Base-by-base conservation (phyloP, 2,329 filamentous ascomycete species). In the Paraphaeosphaeria minitans region DNA sequence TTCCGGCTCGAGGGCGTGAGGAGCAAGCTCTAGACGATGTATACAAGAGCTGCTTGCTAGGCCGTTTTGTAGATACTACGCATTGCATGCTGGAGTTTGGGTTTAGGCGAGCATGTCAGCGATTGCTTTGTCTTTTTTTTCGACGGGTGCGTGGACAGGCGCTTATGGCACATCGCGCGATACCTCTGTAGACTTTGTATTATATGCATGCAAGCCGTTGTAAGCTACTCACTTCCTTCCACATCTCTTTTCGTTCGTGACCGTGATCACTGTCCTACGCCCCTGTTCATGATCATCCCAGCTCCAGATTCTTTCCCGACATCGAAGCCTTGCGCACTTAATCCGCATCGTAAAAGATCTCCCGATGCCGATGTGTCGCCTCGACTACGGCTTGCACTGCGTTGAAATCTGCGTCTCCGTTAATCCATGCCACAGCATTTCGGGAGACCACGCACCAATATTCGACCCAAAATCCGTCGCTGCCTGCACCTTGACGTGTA, bases 1-100 rank as follows among this genome's bases (percentile, higher is more conserved):
- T 98, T 96, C 77, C 84, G 95, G 61, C 81, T 99, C 21, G 95
- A 98, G 79, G 94, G 90, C 2, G 91, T 99, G 46, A 85, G 92
- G 70, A 97, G 92, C 49, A 96, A 93, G 78, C 80, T 97, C 12
- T 87, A 54, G 63, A 4, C 19, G 42, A 22, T 13, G 7, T 43
- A 19, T 22, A 19, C 13, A 10, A 21, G 19, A 10, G 19, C 19
- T 21, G 41, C 7, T 10, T 21, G 41, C 7, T 10, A 7, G 19
- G 41, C 7, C 8, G n/a, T 21, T 43, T 21, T 43, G 4, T 22
- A 43, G n/a, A 43, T 19, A 43, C 4, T 19, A 12, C 41, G 41
- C 41, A 43, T 43, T 13, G 41, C 1, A 22, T 43, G 19, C 19
- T 43, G 19, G 41, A 9, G 41, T 43, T 43, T 21, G 41, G n/a